These are phyloP conservation scores for Mesembryanthemum crystallinum DNA, from an alignment of 148 eudicot species.

Conservation along the genomic window DNA sequence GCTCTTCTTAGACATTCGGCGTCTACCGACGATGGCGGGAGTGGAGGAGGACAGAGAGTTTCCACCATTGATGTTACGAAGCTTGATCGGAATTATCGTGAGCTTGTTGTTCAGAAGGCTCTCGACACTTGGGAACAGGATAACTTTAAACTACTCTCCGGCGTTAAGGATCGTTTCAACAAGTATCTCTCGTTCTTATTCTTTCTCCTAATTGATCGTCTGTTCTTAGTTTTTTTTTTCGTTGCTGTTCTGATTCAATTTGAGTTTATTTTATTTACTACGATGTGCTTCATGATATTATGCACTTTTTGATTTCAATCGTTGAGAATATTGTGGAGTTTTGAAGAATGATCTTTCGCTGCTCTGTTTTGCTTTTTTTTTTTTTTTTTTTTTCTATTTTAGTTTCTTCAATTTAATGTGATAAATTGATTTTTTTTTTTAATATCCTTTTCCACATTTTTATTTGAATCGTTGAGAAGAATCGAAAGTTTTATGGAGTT, in stretches of 20 bases:
- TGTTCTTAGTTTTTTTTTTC: neutral
- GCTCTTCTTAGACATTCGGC: conserved; percentile 47
- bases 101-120: conserved; percentile 60
- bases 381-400: too few species aligned
- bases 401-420: too few species aligned
- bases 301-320: neutral
- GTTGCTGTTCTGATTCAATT: neutral
- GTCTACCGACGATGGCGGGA: conserved; percentile 17
- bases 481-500: too few species aligned
- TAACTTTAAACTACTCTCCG: conserved; percentile 66
- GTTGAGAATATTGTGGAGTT: neutral
- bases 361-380: neutral
- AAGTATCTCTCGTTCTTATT: conserved; percentile 35
- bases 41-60: conserved; percentile 20
- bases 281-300: neutral
- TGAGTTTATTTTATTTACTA: neutral
- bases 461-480: neutral
- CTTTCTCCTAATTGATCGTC: neutral
- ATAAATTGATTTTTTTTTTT: too few species aligned
- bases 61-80: conserved; percentile 62
- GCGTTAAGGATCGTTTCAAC: conserved; percentile 67
- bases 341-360: neutral
- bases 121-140: conserved; percentile 80
- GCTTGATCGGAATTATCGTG: conserved; percentile 55
- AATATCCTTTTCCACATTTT: too few species aligned